Conservation (phyloP, 2,329 filamentous ascomycete species). For the Aspergillus pseudoviridinutans region DNA sequence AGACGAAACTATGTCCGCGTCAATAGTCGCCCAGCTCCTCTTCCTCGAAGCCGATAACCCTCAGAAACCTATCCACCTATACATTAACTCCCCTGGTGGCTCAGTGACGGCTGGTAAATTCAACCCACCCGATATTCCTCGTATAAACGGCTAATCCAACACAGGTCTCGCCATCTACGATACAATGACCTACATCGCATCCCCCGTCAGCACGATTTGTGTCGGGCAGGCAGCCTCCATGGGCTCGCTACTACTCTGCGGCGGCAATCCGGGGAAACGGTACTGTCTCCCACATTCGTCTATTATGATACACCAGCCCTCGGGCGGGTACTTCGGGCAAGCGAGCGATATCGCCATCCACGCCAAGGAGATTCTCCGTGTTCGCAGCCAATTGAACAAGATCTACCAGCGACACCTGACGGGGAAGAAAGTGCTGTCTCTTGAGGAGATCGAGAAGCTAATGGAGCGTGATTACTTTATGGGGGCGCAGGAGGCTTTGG, state of each 20-base stretch:
- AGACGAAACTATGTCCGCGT: slow-evolving; percentile 85
- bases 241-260: slow-evolving; percentile 83
- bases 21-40: slow-evolving; percentile 89
- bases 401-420: slow-evolving; percentile 89
- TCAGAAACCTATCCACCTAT: slow-evolving; percentile 91
- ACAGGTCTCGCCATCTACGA: slow-evolving; percentile 79
- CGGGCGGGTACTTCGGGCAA: slow-evolving; percentile 66
- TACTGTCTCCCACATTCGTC: slow-evolving; percentile 89
- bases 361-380: slow-evolving; percentile 89
- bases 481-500: slow-evolving; percentile 79
- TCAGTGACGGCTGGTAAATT: slow-evolving; percentile 72
- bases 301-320: slow-evolving; percentile 96
- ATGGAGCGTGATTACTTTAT: slow-evolving; percentile 98
- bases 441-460: slow-evolving; percentile 84
- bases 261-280: slow-evolving; percentile 77
- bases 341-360: slow-evolving; percentile 89
- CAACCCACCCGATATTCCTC: not conserved
- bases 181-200: slow-evolving; percentile 95
- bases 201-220: slow-evolving; percentile 90
- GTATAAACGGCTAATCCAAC: not conserved
- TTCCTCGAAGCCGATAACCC: slow-evolving; percentile 97
- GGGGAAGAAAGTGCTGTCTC: slow-evolving; percentile 58
- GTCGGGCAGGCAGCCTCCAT: slow-evolving; percentile 93
- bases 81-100: slow-evolving; percentile 95
- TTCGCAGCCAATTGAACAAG: slow-evolving; percentile 79